Conservation (phyloP, 2,329 filamentous ascomycete species). For the Rosellinia necatrix region DNA sequence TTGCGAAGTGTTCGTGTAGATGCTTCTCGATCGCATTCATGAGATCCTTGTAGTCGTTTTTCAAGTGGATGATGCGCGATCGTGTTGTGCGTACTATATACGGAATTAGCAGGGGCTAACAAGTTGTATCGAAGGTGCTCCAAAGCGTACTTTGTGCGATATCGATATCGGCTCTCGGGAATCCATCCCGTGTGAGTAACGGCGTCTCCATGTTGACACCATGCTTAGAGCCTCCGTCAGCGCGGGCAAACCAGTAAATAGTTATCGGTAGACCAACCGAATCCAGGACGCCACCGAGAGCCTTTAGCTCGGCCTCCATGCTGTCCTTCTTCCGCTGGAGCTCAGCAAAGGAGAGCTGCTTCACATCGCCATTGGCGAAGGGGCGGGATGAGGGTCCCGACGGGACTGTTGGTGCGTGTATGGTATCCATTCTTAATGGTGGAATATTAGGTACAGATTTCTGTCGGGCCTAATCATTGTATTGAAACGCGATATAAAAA, state of each 20-base stretch:
- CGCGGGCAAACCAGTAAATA: slow-evolving; percentile 13
- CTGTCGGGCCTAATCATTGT: slow-evolving; percentile 6
- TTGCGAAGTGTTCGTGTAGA: slow-evolving; percentile 90
- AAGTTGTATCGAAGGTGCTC: not conserved
- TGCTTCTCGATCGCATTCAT: slow-evolving; percentile 83
- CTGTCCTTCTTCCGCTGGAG: slow-evolving; percentile 83
- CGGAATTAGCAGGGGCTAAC: slow-evolving; percentile 22
- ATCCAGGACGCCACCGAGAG: slow-evolving; percentile 83
- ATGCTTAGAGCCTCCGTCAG: slow-evolving; percentile 63
- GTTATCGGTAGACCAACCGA: slow-evolving; percentile 63
- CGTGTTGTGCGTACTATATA: slow-evolving; percentile 84
- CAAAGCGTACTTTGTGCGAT: slow-evolving; percentile 79
- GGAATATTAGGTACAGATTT: slow-evolving; percentile 40
- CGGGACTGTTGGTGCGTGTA: slow-evolving; percentile 64
- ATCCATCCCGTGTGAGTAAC: slow-evolving; percentile 87
- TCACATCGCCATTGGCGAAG: slow-evolving; percentile 63
- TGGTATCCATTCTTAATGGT: slow-evolving; percentile 55
- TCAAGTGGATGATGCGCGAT: slow-evolving; percentile 83
- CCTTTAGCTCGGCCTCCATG: slow-evolving; percentile 84
- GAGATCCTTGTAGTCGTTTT: slow-evolving; percentile 90
- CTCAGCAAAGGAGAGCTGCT: slow-evolving; percentile 73
- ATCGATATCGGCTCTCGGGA: slow-evolving; percentile 90
- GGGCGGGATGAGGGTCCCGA: slow-evolving; percentile 75
- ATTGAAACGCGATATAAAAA: not conserved
- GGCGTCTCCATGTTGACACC: slow-evolving; percentile 89